Evolutionary conservation across 2,329 filamentous ascomycete species (phyloP).

Genomic region (Coniochaeta prunicola): DNA sequence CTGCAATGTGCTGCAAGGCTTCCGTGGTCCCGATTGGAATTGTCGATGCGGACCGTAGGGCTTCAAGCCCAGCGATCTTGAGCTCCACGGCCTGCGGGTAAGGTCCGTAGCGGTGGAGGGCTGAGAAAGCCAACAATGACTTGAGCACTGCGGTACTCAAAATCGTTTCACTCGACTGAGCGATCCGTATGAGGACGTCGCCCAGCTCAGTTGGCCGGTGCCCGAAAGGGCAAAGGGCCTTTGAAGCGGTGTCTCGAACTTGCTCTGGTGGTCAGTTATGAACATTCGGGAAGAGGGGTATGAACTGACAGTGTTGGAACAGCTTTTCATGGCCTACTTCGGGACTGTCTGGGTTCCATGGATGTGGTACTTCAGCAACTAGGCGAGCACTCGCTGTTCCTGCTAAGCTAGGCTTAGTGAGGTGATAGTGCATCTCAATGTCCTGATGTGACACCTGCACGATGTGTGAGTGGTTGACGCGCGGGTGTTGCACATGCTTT

Average conservation of each 20-base stretch:
- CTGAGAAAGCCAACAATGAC: constrained; percentile 14
- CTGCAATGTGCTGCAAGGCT: constrained; percentile 16
- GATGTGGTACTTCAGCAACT: constrained; percentile 7
- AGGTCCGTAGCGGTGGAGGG: constrained; percentile 11
- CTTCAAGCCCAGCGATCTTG: constrained; percentile 13
- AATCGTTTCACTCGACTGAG: constrained; percentile 6
- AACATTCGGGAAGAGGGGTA: background rate
- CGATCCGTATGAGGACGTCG: constrained; percentile 13
- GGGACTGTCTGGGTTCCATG: constrained; percentile 10
- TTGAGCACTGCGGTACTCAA: constrained; percentile 12
- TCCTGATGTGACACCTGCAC: constrained; percentile 11
- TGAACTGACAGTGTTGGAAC: background rate
- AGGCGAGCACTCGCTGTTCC: background rate
- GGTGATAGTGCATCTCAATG: constrained; percentile 11
- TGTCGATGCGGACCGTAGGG: constrained; percentile 6
- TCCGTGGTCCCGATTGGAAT: constrained; percentile 8
- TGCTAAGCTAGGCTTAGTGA: constrained; percentile 8
- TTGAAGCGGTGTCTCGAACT: constrained; percentile 11
- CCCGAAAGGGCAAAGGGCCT: constrained; percentile 14
- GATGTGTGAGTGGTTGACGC: constrained; percentile 7
- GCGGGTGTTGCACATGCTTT: background rate
- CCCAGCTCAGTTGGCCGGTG: constrained; percentile 11
- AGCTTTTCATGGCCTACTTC: constrained; percentile 7
- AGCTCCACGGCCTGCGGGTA: constrained; percentile 13
- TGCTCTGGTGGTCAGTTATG: background rate